Evolutionary conservation across 2,329 filamentous ascomycete species (phyloP), one percentile per base, ranked within the genome.

Genomic region (Verticillium klebahnii): DNA sequence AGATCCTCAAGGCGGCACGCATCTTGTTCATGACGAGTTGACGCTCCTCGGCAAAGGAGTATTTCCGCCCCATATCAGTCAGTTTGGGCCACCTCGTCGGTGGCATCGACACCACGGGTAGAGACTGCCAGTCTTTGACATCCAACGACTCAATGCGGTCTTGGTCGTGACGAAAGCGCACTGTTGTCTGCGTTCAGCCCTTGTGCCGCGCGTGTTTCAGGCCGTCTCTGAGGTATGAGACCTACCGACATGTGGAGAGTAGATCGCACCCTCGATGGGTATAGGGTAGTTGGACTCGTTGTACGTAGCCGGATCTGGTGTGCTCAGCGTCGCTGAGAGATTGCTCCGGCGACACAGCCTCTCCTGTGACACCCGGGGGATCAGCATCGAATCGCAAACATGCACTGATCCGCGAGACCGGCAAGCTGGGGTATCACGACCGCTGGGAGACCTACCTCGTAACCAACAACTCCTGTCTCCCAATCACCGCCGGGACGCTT

Each of bases 401-500:
- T 45, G 39, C 39, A 45, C 39, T 19, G 17, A 14, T 45, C 8
- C 39, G 39, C 39, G 8, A 19, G 39, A 45, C 39, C 15, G 17
- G n/a, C 5, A 17, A 9, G 19, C 9, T 9, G 19, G 3, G 45
- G 45, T 52, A 19, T 25, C 37, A 32, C 23, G 39, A 45, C 19
- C n/a, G 29, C n/a, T 19, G 14, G 34, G 19, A 19, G 9, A 15
- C 25, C 23, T 58, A 65, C 64, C 62, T 80, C 78, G 63, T 79
- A 78, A 37, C 77, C 77, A 2, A 76, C 72, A 14, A 76, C 80
- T 64, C 81, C 82, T 7, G 83, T 89, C 68, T 92, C 89, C 90
- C 90, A 93, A 71, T 93, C 89, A n/a, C 90, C 90, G 11, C 90
- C 90, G 0, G 90, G 83, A 40, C 89, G 82, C 70, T 89, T 90